Evolutionary conservation across 2,329 filamentous ascomycete species (phyloP), one percentile per base, ranked within the genome.

Genomic region (Epichloe coenophiala): DNA sequence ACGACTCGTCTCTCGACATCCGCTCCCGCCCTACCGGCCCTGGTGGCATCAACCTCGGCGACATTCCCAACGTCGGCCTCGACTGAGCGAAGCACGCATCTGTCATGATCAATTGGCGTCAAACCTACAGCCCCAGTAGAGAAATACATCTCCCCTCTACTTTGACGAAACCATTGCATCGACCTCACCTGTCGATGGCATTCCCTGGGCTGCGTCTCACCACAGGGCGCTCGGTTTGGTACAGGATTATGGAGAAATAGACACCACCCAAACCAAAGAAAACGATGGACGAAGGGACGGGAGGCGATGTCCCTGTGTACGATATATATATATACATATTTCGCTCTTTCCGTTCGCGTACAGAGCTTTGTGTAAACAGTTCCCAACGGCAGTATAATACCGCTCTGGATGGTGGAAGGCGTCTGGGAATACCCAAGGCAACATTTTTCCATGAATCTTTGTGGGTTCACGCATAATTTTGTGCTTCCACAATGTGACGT

Each of bases 1-100:
- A 90, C 68, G 93, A 97, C 71, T 80, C 84, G 56, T 81, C 74
- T 56, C 72, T 88, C 58, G 78, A 83, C 58, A 75, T 87, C 55
- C 78, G 70, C 52, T 57, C 67, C 48, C 64, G 62, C 51, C 61
- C 65, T 49, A 56, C 63, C 51, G 57, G 59, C 36, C 64, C 63
- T 50, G 56, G 59, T 33, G 65, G 65, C 54, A 65, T 71, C 56
- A 71, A 72, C 65, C 63, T 74, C 51, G 63, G 66, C 54, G 71
- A 74, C 52, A 70, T 76, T 49, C 74, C 74, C 54, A 71, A 64
- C 57, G 74, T 75, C 50, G 74, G 75, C 55, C 71, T 80, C 53
- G 76, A 79, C 64, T 79, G 78, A 63, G 11, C 23, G 11, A 41
- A 17, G 5, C 8, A 27, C 37, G 8, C 33, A 37, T 17, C 7